Percentiles rank a stretch among this genome's conserved stretches.
Conservation (phyloP, 768 basidiomycete genomes). For the Podaxis pistillaris region DNA sequence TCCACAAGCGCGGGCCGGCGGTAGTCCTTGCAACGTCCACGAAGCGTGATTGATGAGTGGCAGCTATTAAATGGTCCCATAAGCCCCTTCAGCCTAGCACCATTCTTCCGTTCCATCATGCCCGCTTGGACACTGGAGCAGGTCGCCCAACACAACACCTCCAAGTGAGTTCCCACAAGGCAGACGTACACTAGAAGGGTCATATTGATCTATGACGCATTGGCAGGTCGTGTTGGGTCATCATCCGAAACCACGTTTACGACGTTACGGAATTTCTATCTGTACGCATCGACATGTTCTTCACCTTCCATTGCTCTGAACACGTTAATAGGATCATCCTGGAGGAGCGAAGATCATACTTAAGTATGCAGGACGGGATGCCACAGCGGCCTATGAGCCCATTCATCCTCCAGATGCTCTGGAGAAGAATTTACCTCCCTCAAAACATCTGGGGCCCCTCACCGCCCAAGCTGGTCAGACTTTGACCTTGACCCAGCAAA, state of each 20-base stretch:
- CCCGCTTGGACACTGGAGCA: constrained; percentile 51
- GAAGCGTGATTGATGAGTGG: constrained; percentile 6
- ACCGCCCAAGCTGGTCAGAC: constrained; percentile 41
- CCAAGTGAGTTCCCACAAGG: constrained; percentile 35
- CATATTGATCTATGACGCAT: constrained; percentile 9
- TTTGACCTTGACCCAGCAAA: constrained; percentile 36
- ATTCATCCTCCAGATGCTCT: constrained; percentile 89
- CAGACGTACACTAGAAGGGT: not conserved
- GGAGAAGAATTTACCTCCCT: constrained; percentile 64
- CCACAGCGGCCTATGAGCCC: constrained; percentile 72
- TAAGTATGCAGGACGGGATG: constrained; percentile 82
- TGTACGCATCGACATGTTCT: constrained; percentile 32
- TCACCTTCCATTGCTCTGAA: not conserved
- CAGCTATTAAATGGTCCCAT: not conserved
- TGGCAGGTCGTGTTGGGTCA: constrained; percentile 78
- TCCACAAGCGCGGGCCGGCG: too few relatives aligned
- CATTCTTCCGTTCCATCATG: constrained; percentile 29
- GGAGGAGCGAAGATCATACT: constrained; percentile 83
- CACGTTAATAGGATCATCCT: constrained; percentile 57
- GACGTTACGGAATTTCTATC: constrained; percentile 80
- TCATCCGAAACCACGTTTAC: constrained; percentile 76
- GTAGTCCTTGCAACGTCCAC: not conserved
- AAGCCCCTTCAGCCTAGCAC: not conserved
- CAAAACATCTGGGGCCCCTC: constrained; percentile 73
- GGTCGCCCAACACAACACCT: constrained; percentile 57